Percentiles rank a stretch among this genome's conserved stretches.
These are phyloP conservation scores for Candida caryicola DNA, from an alignment of 805 yeast species.

Conservation along the genomic window DNA sequence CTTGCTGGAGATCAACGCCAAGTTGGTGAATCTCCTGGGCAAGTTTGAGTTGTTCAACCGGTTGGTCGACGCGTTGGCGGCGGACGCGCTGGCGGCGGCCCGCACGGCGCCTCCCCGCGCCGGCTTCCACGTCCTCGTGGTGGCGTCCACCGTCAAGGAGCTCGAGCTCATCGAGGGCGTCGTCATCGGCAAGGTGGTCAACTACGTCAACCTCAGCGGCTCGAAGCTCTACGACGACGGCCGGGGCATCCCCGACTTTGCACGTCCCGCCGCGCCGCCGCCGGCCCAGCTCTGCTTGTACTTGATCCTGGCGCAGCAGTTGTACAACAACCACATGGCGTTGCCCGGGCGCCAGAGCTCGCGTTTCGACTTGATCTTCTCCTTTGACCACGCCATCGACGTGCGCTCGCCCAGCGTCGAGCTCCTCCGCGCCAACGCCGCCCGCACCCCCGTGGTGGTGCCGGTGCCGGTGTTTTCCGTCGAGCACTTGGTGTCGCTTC, in stretches of 20 bases:
- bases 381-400: slow-evolving; percentile 36
- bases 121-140: slow-evolving; percentile 35
- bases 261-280: not conserved
- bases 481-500: slow-evolving; percentile 25
- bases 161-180: slow-evolving; percentile 77
- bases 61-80: slow-evolving; percentile 37
- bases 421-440: slow-evolving; percentile 22
- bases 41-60: slow-evolving; percentile 56
- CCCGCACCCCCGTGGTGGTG: slow-evolving; percentile 31
- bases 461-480: slow-evolving; percentile 35
- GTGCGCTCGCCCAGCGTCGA: slow-evolving; percentile 35
- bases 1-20: slow-evolving; percentile 61
- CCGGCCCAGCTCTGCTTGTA: slow-evolving; percentile 19
- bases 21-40: slow-evolving; percentile 52
- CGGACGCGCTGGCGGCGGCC: slow-evolving; percentile 3
- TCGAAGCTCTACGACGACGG: slow-evolving; percentile 50
- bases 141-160: slow-evolving; percentile 64
- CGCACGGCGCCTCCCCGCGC: slow-evolving; percentile 6
- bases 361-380: slow-evolving; percentile 29
- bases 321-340: slow-evolving; percentile 31
- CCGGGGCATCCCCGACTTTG: slow-evolving; percentile 14
- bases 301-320: slow-evolving; percentile 30
- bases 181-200: slow-evolving; percentile 65
- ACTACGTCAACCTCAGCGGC: slow-evolving; percentile 67
- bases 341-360: slow-evolving; percentile 15